Evolutionary conservation across 257 asterid genomes (phyloP), one percentile per base, ranked within the genome.

Genomic region (Fraxinus americana): DNA sequence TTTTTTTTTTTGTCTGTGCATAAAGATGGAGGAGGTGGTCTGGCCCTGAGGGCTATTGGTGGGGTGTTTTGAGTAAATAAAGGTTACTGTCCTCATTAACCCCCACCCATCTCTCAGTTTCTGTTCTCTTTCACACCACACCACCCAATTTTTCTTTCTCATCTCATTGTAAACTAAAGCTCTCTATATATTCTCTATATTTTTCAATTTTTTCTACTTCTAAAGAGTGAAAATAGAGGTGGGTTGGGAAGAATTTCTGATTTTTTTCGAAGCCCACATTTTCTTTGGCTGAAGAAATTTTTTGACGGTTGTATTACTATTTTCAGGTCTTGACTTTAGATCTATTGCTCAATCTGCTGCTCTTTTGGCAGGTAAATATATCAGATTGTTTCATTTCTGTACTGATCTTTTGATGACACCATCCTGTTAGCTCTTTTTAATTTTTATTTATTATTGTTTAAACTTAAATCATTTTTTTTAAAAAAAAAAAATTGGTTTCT

Each of bases 311-410:
- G 16, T 77, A 72, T 85, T 82, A 74, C 76, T 83, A 78, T 74
- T 82, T 84, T 77, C 88, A 92, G 97, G 94, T 90, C 77, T 84
- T 84, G 86, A 82, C 77, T 75, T 39, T 83, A 86, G 97, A 94
- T 94, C 97, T 85, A 79, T 73, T 52, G 83, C 85, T 84, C 75
- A 48, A 81, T 85, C 79, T 87, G 89, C 85, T 84, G 85, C 83
- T 81, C 80, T 81, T 12, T 82, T 84, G 77, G 84, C 85, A 74
- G 90, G 96, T 85, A 81, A 80, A 79, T 75, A 17, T 78, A 70
- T 77, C 71, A 17, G 70, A 70, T 73, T 77, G 71, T 78, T 73
- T 74, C 12, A 61, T 71, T 50, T 76, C 43, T 59, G 73, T 77
- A 1, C 45, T 82, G 76, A 82, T 84, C 81, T 81, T 59, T 79